Evolutionary conservation across 768 basidiomycete genomes (phyloP).

Genomic region (Lyophyllum semitale): DNA sequence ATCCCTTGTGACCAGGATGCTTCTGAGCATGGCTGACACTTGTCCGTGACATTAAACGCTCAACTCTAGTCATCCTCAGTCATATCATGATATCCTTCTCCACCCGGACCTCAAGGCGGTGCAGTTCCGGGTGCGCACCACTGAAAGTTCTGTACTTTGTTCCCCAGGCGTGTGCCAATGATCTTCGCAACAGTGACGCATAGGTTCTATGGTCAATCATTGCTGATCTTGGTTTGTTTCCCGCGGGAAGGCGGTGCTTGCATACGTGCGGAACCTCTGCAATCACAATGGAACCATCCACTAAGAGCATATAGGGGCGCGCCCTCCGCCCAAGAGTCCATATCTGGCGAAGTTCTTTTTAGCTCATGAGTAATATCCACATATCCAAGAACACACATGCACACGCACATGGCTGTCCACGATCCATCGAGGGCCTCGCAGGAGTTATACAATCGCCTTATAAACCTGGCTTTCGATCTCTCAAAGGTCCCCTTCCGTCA

Average conservation of each 20-base stretch:
- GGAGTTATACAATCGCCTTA: not conserved
- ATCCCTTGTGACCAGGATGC: no score
- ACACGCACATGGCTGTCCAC: constrained; percentile 14
- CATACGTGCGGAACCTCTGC: not conserved
- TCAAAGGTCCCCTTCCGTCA: not conserved
- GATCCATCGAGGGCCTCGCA: not conserved
- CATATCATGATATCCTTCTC: constrained; percentile 2
- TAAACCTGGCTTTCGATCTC: not conserved
- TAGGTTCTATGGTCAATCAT: not conserved
- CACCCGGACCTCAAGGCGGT: not conserved
- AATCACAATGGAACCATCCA: not conserved
- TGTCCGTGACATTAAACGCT: not conserved
- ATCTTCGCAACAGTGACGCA: not conserved
- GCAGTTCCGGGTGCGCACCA: not conserved
- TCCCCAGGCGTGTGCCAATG: not conserved
- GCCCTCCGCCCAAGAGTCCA: not conserved
- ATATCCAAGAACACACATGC: constrained; percentile 4
- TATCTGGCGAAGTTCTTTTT: not conserved
- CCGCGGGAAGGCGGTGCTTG: not conserved
- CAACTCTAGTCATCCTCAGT: not conserved
- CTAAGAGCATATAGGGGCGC: not conserved
- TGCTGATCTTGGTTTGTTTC: not conserved
- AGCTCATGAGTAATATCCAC: not conserved
- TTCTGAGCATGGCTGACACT: not conserved
- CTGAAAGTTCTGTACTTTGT: not conserved